Conservation (phyloP, 1,139 yeast species). For the Kurtzmaniella quercitrusa region DNA sequence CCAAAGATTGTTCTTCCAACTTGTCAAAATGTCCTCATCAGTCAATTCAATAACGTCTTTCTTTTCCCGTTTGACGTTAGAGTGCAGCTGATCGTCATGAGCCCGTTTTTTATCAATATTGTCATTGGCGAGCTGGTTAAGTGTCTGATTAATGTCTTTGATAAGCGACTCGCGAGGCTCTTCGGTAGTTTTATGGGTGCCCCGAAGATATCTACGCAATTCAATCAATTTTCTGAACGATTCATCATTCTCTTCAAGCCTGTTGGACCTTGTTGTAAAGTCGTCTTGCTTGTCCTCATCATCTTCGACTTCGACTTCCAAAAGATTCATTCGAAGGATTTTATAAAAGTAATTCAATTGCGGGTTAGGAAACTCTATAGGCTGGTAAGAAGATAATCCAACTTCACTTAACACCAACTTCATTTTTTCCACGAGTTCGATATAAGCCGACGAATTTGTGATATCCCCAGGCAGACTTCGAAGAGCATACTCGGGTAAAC, state of each 20-base stretch:
- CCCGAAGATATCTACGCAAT: slow-evolving; percentile 7
- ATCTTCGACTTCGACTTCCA: slow-evolving; percentile 52
- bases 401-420: slow-evolving; percentile 37
- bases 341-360: slow-evolving; percentile 62
- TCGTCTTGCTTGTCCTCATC: slow-evolving; percentile 5
- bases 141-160: slow-evolving; percentile 9
- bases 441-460: slow-evolving; percentile 6
- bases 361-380: slow-evolving; percentile 63
- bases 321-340: slow-evolving; percentile 59
- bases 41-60: slow-evolving; percentile 19
- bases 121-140: slow-evolving; percentile 17
- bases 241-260: slow-evolving; percentile 15
- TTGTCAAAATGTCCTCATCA: slow-evolving; percentile 32
- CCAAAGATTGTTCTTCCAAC: slow-evolving; percentile 38
- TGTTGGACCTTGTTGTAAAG: not conserved
- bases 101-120: not conserved
- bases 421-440: slow-evolving; percentile 27
- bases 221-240: slow-evolving; percentile 13
- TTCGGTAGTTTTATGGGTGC: slow-evolving; percentile 8
- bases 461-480: slow-evolving; percentile 4
- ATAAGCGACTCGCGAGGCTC: slow-evolving; percentile 13
- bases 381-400: slow-evolving; percentile 46
- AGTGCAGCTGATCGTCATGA: slow-evolving; percentile 1
- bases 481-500: slow-evolving; percentile 33
- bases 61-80: slow-evolving; percentile 13